These are phyloP conservation scores for Craspedostauros australis DNA, from an alignment of 108 stramenopile species.

Conservation along the genomic window DNA sequence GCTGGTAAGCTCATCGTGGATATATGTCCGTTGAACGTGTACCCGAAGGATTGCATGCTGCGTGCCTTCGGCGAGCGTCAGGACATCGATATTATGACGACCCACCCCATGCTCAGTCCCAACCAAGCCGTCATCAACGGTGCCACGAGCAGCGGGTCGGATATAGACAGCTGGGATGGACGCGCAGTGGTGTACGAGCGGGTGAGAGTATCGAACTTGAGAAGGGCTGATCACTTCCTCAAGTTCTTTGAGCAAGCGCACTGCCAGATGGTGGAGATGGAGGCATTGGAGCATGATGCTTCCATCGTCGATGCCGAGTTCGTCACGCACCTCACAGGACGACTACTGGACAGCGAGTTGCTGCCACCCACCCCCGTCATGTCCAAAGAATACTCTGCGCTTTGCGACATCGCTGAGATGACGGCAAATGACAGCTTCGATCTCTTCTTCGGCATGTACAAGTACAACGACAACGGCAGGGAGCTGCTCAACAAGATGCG, in stretches of 20 bases:
- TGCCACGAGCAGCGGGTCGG: neutral
- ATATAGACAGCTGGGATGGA: slow-evolving; percentile 66
- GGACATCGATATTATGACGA: slow-evolving; percentile 84
- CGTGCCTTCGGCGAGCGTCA: slow-evolving; percentile 49
- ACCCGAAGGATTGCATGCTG: slow-evolving; percentile 63
- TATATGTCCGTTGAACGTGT: slow-evolving; percentile 60
- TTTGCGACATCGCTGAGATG: slow-evolving; percentile 87
- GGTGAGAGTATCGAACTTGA: slow-evolving; percentile 63
- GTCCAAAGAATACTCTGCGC: slow-evolving; percentile 86
- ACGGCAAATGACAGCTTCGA: slow-evolving; percentile 89
- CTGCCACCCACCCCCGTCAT: slow-evolving; percentile 86
- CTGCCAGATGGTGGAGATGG: slow-evolving; percentile 90
- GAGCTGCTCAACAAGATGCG: slow-evolving; percentile 64
- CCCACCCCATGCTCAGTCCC: slow-evolving; percentile 93
- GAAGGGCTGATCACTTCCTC: slow-evolving; percentile 78
- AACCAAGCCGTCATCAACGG: neutral
- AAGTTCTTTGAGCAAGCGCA: slow-evolving; percentile 84
- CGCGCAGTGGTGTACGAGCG: slow-evolving; percentile 90
- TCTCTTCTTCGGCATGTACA: slow-evolving; percentile 94
- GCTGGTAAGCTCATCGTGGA: slow-evolving; percentile 76
- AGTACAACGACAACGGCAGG: slow-evolving; percentile 81
- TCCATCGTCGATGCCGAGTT: slow-evolving; percentile 93
- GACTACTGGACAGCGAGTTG: slow-evolving; percentile 72
- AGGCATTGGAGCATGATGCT: slow-evolving; percentile 84
- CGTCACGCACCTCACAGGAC: slow-evolving; percentile 91